Conservation (phyloP, 2,329 filamentous ascomycete species). For the Aspergillus brasiliensis region DNA sequence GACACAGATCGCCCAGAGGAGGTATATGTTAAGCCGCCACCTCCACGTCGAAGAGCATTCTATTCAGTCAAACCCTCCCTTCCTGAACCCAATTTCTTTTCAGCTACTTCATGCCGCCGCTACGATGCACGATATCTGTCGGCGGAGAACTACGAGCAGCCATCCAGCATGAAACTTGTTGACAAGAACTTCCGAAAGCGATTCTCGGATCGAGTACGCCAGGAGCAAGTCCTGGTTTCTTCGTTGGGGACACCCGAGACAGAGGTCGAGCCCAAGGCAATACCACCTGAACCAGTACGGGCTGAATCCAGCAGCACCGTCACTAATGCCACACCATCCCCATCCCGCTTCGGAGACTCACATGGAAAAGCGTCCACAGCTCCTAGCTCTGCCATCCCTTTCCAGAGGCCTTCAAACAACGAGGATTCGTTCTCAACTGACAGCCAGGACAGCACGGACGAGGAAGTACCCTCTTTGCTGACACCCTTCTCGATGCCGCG, state of each 20-base stretch:
- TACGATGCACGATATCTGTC: slow-evolving; percentile 20
- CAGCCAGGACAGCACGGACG: background rate
- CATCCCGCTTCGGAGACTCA: slow-evolving; percentile 9
- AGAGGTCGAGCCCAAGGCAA: background rate
- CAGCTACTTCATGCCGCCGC: slow-evolving; percentile 13
- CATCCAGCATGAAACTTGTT: slow-evolving; percentile 31
- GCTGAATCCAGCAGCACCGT: background rate
- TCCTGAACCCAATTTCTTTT: slow-evolving; percentile 20
- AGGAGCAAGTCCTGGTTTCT: slow-evolving; percentile 17
- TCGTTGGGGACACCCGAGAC: slow-evolving; percentile 7
- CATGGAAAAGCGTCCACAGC: slow-evolving; percentile 9
- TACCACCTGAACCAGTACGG: background rate
- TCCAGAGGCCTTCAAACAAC: background rate
- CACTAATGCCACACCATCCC: slow-evolving; percentile 8
- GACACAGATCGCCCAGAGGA: background rate
- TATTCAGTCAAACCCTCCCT: slow-evolving; percentile 9
- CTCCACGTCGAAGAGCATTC: background rate
- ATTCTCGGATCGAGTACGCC: slow-evolving; percentile 36
- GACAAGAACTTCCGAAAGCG: slow-evolving; percentile 40
- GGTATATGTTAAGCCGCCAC: background rate
- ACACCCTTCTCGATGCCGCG: slow-evolving; percentile 16
- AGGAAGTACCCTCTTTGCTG: slow-evolving; percentile 4
- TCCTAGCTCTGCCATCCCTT: slow-evolving; percentile 7
- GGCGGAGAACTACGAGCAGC: slow-evolving; percentile 22
- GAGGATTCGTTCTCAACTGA: background rate